Evolutionary conservation across 176 grass and related monocot genomes (phyloP).

Genomic region (Metroxylon sagu): DNA sequence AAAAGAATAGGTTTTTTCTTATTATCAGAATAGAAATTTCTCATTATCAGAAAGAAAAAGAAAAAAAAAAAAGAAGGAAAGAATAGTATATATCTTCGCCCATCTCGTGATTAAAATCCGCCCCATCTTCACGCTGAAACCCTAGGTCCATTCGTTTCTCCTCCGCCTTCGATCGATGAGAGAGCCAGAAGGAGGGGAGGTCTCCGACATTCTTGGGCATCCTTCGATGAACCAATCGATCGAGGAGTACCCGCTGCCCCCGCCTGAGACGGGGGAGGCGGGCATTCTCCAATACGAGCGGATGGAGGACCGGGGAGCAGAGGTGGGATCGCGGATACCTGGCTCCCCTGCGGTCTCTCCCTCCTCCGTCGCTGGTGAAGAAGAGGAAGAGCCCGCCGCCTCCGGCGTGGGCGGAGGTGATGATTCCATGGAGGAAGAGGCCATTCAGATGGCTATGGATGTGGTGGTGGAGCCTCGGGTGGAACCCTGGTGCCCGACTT

Average conservation of each 20-base stretch:
- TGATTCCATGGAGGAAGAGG: background rate
- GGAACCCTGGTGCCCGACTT: background rate
- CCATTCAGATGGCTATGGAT: no score
- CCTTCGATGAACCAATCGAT: background rate
- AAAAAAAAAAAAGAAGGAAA: no score
- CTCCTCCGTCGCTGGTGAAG: no score
- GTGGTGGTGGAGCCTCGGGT: no score
- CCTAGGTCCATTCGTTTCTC: background rate
- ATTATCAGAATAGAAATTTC: no score
- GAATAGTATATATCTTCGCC: no score
- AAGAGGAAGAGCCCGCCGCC: no score
- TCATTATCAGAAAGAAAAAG: no score
- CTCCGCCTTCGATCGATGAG: conserved; percentile 1
- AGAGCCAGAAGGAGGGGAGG: background rate
- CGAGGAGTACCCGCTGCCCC: background rate
- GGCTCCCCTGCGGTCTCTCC: no score
- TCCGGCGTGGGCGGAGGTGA: background rate
- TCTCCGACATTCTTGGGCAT: background rate
- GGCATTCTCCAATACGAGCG: background rate
- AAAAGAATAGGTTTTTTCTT: no score
- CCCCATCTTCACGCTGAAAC: background rate
- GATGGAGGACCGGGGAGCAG: background rate
- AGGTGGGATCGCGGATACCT: no score
- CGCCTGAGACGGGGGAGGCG: background rate
- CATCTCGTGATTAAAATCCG: no score